Evolutionary conservation across 2,329 filamentous ascomycete species (phyloP).

Genomic region (Didymella exigua): DNA sequence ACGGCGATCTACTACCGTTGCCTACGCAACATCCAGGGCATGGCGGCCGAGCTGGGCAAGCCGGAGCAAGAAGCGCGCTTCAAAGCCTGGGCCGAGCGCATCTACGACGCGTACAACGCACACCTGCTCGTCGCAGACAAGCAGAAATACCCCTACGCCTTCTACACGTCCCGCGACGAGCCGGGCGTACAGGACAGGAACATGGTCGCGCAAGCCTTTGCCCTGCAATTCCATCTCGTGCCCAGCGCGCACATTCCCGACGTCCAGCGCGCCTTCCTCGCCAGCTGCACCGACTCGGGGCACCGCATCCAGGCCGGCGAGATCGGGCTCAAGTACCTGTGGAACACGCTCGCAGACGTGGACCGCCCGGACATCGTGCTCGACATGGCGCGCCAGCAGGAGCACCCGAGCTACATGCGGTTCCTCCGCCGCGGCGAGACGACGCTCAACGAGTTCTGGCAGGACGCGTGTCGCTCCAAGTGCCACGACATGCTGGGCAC

Average conservation of each 20-base stretch:
- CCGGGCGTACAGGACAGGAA: slow-evolving; percentile 43
- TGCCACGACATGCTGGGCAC: slow-evolving; percentile 58
- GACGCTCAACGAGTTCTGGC: slow-evolving; percentile 53
- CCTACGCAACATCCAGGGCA: slow-evolving; percentile 44
- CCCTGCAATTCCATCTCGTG: slow-evolving; percentile 45
- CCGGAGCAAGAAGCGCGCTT: slow-evolving; percentile 19
- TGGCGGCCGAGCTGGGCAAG: slow-evolving; percentile 35
- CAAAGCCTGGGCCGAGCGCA: slow-evolving; percentile 29
- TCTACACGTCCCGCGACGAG: slow-evolving; percentile 49
- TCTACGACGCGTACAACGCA: slow-evolving; percentile 28
- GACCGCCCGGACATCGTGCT: slow-evolving; percentile 48
- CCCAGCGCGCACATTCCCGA: slow-evolving; percentile 31
- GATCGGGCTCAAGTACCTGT: slow-evolving; percentile 52
- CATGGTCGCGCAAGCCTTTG: slow-evolving; percentile 50
- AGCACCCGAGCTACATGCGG: slow-evolving; percentile 57
- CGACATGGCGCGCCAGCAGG: slow-evolving; percentile 54
- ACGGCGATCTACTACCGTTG: slow-evolving; percentile 54
- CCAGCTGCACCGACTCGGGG: slow-evolving; percentile 27
- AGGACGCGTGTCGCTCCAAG: slow-evolving; percentile 52
- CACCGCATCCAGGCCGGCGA: slow-evolving; percentile 50
- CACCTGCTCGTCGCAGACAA: slow-evolving; percentile 26
- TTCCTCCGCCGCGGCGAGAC: slow-evolving; percentile 55
- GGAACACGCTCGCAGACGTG: slow-evolving; percentile 51
- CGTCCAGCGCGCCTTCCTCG: slow-evolving; percentile 39
- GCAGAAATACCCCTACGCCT: slow-evolving; percentile 43